Percentiles rank a stretch among this genome's conserved stretches.
These are phyloP conservation scores for Sparassis latifolia DNA, from an alignment of 1,284 basidiomycete species.

Conservation along the genomic window DNA sequence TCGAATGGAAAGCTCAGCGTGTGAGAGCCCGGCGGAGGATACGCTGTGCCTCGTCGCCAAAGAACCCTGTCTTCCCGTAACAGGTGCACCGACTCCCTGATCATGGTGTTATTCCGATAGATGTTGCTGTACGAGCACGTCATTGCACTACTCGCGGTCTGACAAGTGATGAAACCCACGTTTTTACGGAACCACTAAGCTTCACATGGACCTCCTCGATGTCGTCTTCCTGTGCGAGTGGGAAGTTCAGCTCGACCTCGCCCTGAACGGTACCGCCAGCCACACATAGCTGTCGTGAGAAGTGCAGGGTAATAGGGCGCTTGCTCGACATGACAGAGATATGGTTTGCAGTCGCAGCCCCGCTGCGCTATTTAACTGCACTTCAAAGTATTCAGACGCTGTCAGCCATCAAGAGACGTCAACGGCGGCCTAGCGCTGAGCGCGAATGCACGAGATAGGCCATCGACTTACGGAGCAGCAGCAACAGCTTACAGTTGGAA, in stretches of 20 bases:
- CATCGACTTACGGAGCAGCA: too few relatives aligned
- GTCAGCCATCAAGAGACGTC: too few relatives aligned
- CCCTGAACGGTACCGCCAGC: slow-evolving; percentile 1
- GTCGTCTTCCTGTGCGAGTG: slow-evolving; percentile 1
- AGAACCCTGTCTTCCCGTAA: not conserved
- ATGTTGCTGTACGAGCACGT: not conserved
- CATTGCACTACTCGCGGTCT: too few relatives aligned
- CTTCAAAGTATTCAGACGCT: too few relatives aligned
- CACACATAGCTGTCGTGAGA: not conserved
- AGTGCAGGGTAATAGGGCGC: not conserved
- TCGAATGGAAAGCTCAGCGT: slow-evolving; percentile 3
- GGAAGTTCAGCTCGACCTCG: slow-evolving; percentile 3
- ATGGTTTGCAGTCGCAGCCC: not conserved
- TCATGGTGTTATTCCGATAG: slow-evolving; percentile 1
- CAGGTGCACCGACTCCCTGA: not conserved
- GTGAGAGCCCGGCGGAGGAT: slow-evolving; percentile 4
- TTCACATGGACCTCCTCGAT: slow-evolving; percentile 4
- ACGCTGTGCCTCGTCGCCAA: slow-evolving; percentile 3
- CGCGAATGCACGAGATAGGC: too few relatives aligned
- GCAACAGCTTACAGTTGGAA: too few relatives aligned
- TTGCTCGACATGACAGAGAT: not conserved
- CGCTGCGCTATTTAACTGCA: too few relatives aligned
- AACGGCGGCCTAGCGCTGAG: too few relatives aligned
- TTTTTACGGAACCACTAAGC: slow-evolving; percentile 2
- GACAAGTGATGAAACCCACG: not conserved